Base-by-base conservation (phyloP, 352 stramenopile species). In the Chrysophaeum taylorii region DNA sequence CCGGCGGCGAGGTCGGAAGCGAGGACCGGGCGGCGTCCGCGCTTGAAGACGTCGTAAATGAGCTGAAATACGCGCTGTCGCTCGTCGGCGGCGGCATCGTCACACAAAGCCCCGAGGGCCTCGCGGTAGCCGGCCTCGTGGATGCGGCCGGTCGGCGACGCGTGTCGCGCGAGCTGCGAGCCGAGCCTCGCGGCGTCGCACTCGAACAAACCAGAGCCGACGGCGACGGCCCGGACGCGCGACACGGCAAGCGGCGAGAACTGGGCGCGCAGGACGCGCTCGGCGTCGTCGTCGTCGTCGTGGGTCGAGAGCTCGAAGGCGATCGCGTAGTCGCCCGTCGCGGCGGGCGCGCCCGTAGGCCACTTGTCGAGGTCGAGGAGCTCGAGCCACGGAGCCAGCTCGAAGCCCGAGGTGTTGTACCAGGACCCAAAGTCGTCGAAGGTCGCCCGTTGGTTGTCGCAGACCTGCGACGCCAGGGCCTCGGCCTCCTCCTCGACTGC, bases 321-420 rank as follows among this genome's bases (percentile, higher is more conserved):
- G 27, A 63, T 31, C 2, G 21, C 53, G 16, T 54, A 33, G 21
- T 73, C 69, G 23, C 64, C 33, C 54, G 33, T 36, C 33, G 68
- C 33, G 31, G 53, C 29, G 29, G 71, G 43, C 70, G 85, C 75
- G 25, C 75, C 68, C 42, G 84, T 68, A 18, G 85, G 80, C 91
- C 92, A 97, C 75, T 98, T 98, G 4, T 87, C 90, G 67, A 98
- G 73, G 75, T 97, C 92, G 0, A 98, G 72, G 5, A 98, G 79
- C 71, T 98, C 93, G 12, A 98, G 74, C 92, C 92, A 98, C 16
- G 92, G 91, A 45, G 89, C 94, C 36, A 90, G 88, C 75, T 97
- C 89, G 70, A 94, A 97, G 21, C 93, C 93, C 41, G 89, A 91
- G 68, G 90, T 84, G 21, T 94, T 94, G 75, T 98, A 98, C 93